These are phyloP conservation scores for Chaetomium sp. DNA, from an alignment of 2,329 filamentous ascomycete species.

Conservation along the genomic window DNA sequence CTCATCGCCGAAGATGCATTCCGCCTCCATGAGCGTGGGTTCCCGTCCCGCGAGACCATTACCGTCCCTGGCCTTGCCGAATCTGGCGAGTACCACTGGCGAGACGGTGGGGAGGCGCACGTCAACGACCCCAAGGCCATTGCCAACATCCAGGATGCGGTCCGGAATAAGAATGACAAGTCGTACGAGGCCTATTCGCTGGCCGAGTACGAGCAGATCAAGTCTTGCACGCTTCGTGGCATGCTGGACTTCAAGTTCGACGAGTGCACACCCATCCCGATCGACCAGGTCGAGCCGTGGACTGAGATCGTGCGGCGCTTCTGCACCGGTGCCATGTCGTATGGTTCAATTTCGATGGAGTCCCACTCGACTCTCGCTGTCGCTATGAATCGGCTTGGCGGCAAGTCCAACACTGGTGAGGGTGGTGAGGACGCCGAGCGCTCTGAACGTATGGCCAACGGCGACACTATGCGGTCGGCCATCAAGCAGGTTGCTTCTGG, in stretches of 20 bases:
- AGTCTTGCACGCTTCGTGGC: conserved; percentile 91
- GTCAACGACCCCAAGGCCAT: conserved; percentile 94
- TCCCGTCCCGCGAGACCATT: conserved; percentile 76
- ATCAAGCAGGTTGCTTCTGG: conserved; percentile 98
- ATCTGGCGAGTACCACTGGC: conserved; percentile 97
- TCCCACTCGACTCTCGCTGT: conserved; percentile 94
- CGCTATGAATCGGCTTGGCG: conserved; percentile 94
- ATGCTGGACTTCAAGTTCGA: conserved; percentile 97
- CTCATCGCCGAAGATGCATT: conserved; percentile 92
- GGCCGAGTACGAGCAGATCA: conserved; percentile 93
- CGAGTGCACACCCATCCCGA: conserved; percentile 78
- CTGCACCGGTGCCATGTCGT: conserved; percentile 97
- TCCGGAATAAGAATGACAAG: conserved; percentile 96
- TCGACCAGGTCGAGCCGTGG: conserved; percentile 97
- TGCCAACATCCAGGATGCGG: conserved; percentile 95
- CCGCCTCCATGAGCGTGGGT: conserved; percentile 92
- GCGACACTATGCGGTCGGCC: conserved; percentile 94
- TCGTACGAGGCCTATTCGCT: conserved; percentile 96
- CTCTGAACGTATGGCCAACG: conserved; percentile 82
- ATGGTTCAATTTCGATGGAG: conserved; percentile 98
- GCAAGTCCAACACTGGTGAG: conserved; percentile 97
- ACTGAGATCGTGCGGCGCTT: conserved; percentile 96
- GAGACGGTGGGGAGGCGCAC: conserved; percentile 92
- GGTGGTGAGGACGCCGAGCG: conserved; percentile 95
- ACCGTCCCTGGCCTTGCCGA: conserved; percentile 80